Conservation (phyloP, 2,329 filamentous ascomycete genomes). For the Aspergillus awamori region DNA sequence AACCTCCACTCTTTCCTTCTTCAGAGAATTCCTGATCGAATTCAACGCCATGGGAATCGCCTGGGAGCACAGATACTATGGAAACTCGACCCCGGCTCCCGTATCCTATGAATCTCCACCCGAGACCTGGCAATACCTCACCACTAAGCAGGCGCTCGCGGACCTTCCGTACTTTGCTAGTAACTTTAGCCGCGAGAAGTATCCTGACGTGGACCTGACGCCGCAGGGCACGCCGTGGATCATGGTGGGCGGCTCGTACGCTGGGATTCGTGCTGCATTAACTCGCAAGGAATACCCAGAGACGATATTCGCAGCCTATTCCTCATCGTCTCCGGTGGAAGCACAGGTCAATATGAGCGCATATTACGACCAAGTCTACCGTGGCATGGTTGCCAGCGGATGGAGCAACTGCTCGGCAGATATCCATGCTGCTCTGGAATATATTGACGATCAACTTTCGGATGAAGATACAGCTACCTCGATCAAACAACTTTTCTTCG, state of each 20-base stretch:
- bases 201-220: constrained; percentile 40
- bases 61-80: constrained; percentile 50
- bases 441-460: constrained; percentile 53
- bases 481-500: constrained; percentile 55
- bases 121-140: constrained; percentile 48
- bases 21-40: constrained; percentile 37
- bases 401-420: constrained; percentile 55
- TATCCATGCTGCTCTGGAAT: constrained; percentile 51
- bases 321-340: constrained; percentile 50
- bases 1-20: constrained; percentile 27
- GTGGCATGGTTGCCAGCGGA: constrained; percentile 53
- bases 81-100: constrained; percentile 43
- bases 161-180: constrained; percentile 51
- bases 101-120: constrained; percentile 39
- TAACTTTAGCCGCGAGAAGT: constrained; percentile 38
- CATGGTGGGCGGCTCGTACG: constrained; percentile 51
- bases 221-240: constrained; percentile 50
- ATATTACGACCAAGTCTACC: constrained; percentile 55
- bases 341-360: constrained; percentile 54
- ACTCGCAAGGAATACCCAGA: constrained; percentile 48
- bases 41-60: constrained; percentile 44
- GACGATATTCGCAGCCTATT: constrained; percentile 44
- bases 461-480: constrained; percentile 37
- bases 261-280: constrained; percentile 49
- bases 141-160: constrained; percentile 47